A percentile compares a stretch with the other conserved stretches of the same genome.
phyloP scores from a whole-genome alignment of 768 basidiomycete genomes.

The Mycena crocata region DNA sequence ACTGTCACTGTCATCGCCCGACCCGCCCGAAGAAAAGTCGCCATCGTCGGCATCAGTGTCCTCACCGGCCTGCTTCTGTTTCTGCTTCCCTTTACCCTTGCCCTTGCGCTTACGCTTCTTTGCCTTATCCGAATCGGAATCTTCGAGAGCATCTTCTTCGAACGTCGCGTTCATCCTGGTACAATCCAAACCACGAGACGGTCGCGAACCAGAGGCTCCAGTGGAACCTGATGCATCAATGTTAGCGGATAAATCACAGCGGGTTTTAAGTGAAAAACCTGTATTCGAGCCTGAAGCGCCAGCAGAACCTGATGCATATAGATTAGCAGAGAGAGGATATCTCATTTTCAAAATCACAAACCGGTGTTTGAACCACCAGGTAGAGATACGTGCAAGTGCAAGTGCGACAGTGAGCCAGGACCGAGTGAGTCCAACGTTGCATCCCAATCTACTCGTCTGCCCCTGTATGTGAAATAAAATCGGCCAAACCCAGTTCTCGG shows the following conservation, averaged over 20 bases:
- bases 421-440: not conserved
- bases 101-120: slow-evolving; percentile 6
- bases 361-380: not conserved
- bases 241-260: too few species aligned
- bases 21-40: not conserved
- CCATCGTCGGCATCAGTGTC: not conserved
- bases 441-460: not conserved
- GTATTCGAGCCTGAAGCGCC: too few species aligned
- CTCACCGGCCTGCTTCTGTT: not conserved
- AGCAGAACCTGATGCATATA: too few species aligned
- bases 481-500: not conserved
- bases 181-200: not conserved
- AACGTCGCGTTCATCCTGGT: not conserved
- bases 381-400: not conserved
- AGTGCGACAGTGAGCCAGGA: not conserved
- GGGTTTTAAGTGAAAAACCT: too few species aligned
- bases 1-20: not conserved
- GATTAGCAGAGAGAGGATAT: too few species aligned
- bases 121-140: not conserved
- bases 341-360: not conserved
- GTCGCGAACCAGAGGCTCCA: not conserved
- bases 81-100: too few species aligned
- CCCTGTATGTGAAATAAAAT: slow-evolving; percentile 1
- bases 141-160: not conserved
- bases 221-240: not conserved